Conservation (phyloP, 2,329 filamentous ascomycete species). For the Onygenales sp. region DNA sequence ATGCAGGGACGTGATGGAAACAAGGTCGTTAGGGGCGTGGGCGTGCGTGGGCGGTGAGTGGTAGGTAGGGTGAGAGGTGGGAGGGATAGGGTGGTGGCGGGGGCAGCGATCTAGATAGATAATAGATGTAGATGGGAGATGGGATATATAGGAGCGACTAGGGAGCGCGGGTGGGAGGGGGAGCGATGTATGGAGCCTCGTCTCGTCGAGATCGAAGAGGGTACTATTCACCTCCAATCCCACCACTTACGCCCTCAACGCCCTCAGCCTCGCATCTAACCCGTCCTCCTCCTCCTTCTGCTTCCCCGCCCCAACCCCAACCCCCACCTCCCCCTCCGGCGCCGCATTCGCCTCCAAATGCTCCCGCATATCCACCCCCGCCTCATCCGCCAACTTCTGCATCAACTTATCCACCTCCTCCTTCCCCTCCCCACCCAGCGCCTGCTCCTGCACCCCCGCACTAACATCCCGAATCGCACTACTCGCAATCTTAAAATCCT, state of each 20-base stretch:
- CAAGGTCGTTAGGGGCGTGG: no score
- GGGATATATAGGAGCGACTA: no score
- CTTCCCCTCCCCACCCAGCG: conserved; percentile 23
- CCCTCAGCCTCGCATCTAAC: conserved; percentile 30
- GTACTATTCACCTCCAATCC: background rate
- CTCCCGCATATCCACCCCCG: conserved; percentile 33
- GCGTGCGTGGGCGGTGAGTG: no score
- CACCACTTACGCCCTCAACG: conserved; percentile 28
- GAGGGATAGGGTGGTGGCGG: no score
- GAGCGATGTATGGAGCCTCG: no score
- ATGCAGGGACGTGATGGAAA: no score
- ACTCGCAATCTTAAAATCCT: conserved; percentile 36
- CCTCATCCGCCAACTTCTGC: conserved; percentile 36
- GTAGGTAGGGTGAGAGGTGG: no score
- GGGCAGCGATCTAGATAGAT: no score
- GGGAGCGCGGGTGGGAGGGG: no score
- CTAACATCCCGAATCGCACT: conserved; percentile 33
- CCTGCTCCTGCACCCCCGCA: conserved; percentile 32
- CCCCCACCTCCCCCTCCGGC: conserved; percentile 29
- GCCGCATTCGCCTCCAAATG: conserved; percentile 29
- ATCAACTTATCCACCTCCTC: conserved; percentile 33
- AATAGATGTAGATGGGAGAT: no score
- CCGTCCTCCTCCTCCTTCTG: conserved; percentile 33
- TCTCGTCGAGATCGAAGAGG: no score
- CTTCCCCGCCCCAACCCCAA: conserved; percentile 18